A percentile compares a stretch with the other conserved stretches of the same genome.
Conservation (phyloP, 2,329 filamentous ascomycete species). For the Davidsoniella virescens region DNA sequence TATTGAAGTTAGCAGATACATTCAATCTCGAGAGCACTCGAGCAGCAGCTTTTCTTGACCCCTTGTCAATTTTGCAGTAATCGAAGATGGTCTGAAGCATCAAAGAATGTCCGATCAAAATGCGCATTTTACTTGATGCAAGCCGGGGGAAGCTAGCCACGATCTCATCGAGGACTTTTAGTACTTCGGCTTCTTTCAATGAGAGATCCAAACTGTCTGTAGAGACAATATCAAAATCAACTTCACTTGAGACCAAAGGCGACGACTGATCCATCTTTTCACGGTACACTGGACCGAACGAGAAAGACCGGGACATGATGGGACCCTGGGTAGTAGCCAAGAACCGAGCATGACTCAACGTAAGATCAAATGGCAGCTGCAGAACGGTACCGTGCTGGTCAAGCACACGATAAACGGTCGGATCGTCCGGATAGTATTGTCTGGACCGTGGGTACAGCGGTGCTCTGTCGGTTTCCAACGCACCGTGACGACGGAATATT, state of each 20-base stretch:
- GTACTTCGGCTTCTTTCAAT: constrained; percentile 79
- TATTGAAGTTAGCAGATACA: constrained; percentile 66
- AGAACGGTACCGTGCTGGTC: constrained; percentile 74
- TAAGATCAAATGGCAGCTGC: constrained; percentile 88
- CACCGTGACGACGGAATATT: constrained; percentile 80
- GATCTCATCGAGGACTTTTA: constrained; percentile 91
- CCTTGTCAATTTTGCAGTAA: constrained; percentile 60
- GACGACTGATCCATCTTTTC: constrained; percentile 65
- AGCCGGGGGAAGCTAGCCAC: constrained; percentile 65
- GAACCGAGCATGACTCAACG: constrained; percentile 70
- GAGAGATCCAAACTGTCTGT: constrained; percentile 65
- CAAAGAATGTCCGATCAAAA: constrained; percentile 78
- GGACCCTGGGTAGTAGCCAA: constrained; percentile 54
- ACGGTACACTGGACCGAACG: constrained; percentile 77
- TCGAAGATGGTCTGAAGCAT: constrained; percentile 80
- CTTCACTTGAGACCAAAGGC: constrained; percentile 69
- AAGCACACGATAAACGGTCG: constrained; percentile 53
- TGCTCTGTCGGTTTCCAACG: constrained; percentile 61
- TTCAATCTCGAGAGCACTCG: constrained; percentile 79
- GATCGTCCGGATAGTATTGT: constrained; percentile 51
- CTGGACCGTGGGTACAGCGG: constrained; percentile 67
- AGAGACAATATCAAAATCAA: constrained; percentile 93
- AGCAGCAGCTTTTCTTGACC: constrained; percentile 55
- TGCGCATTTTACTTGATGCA: constrained; percentile 58
- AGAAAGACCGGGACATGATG: constrained; percentile 57